Base-by-base conservation (phyloP, 345 rosid species). In the Aegle marmelos region DNA sequence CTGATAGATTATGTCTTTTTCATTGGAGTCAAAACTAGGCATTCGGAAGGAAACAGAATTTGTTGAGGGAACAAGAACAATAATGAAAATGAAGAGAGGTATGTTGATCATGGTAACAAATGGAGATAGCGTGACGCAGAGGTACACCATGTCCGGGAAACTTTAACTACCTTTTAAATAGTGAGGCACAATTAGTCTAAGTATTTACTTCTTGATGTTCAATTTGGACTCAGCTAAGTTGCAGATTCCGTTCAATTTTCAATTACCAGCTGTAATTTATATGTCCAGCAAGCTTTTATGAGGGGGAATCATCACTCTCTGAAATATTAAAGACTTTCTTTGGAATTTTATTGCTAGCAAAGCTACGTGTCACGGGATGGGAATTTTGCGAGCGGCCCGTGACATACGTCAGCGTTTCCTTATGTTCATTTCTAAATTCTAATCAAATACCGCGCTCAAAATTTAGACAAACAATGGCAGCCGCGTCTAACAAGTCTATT, bases 31-130 rank as follows among this genome's bases (percentile, higher is more conserved):
- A 34, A 81, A 83, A 1, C 71, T 68, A 5, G 81, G n/a, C 56
- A 64, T 79, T 22, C n/a, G 25, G 17, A 79, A 82, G 57, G 70
- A 67, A 68, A 82, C 7, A 28, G 63, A 74, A 71, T 17, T 59
- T 9, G 74, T 36, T 19, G 11, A 63, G 30, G 24, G 39, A 60
- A 61, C 57, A 22, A 60, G 48, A 27, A 76, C 60, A 33, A 50
- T 16, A 22, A 76, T 37, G 48, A 34, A 36, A 37, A 58, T 64
- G 68, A 64, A 9, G 65, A 66, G 62, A 24, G 24, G 27, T 11
- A 27, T 9, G 33, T 14, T 25, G 33, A 30, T 30, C 65, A 61
- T 61, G 33, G 21, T 14, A 27, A 25, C 34, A 25, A 25, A 13
- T 10, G 16, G 17, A 60, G 33, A 60, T 7, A 28, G 64, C 14